These are phyloP conservation scores for Moricandia arvensis DNA, from an alignment of 345 rosid species.

Conservation along the genomic window DNA sequence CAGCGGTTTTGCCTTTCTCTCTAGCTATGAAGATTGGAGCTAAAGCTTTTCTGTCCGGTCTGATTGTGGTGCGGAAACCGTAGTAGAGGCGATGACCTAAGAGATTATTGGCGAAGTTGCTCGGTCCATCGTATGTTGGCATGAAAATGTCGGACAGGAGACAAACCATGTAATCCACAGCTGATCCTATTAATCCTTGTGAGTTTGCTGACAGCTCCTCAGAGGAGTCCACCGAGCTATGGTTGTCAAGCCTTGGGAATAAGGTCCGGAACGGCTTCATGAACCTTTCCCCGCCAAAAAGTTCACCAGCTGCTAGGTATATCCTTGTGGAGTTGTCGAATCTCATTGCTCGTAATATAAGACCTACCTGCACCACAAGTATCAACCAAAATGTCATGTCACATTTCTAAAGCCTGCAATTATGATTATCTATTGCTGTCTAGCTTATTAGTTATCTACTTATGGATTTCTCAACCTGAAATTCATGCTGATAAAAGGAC, in stretches of 20 bases:
- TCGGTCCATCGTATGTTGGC: slow-evolving; percentile 99
- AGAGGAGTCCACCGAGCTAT: slow-evolving; percentile 74
- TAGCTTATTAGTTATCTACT: neutral
- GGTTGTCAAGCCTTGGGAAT: slow-evolving; percentile 90
- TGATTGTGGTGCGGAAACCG: slow-evolving; percentile 90
- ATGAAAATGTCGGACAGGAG: slow-evolving; percentile 91
- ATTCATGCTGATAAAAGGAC: neutral
- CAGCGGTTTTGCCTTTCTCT: slow-evolving; percentile 62
- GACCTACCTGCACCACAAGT: slow-evolving; percentile 74
- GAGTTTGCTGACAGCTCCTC: slow-evolving; percentile 68
- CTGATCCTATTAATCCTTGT: slow-evolving; percentile 86
- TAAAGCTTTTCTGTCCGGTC: slow-evolving; percentile 91
- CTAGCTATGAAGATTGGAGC: slow-evolving; percentile 76
- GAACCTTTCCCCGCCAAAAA: slow-evolving; percentile 90
- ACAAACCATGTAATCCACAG: slow-evolving; percentile 99
- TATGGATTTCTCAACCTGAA: slow-evolving; percentile 3
- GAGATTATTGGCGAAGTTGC: slow-evolving; percentile 99
- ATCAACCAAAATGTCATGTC: slow-evolving; percentile 16
- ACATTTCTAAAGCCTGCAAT: slow-evolving; percentile 14
- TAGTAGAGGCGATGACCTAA: slow-evolving; percentile 96
- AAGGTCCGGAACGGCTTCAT: slow-evolving; percentile 78
- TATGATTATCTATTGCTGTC: slow-evolving; percentile 4
- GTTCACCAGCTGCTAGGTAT: slow-evolving; percentile 92
- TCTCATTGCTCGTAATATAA: slow-evolving; percentile 81
- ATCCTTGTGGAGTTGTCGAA: slow-evolving; percentile 88